A percentile compares a stretch with the other conserved stretches of the same genome.
Conservation (phyloP, 768 basidiomycete species). For the Amanita brunnescens region DNA sequence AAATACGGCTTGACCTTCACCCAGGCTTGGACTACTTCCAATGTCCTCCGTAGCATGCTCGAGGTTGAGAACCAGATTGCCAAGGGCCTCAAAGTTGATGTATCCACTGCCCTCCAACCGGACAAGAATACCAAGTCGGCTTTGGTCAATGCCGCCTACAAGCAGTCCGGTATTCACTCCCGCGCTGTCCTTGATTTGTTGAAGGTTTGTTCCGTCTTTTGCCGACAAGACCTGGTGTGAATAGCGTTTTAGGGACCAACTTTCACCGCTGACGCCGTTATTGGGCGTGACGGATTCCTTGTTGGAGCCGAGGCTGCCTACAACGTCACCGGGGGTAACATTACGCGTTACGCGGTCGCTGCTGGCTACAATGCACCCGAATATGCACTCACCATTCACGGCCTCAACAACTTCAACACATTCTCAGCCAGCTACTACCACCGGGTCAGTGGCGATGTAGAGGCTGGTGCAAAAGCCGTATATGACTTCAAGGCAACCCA, state of each 20-base stretch:
- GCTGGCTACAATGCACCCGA: slow-evolving; percentile 94
- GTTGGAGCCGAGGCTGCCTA: slow-evolving; percentile 94
- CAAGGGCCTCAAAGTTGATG: slow-evolving; percentile 94
- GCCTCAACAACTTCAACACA: slow-evolving; percentile 87
- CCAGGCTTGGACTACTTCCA: slow-evolving; percentile 91
- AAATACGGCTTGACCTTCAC: slow-evolving; percentile 93
- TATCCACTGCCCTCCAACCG: slow-evolving; percentile 74
- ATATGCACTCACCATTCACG: slow-evolving; percentile 91
- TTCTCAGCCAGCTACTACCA: slow-evolving; percentile 99
- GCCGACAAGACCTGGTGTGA: not conserved
- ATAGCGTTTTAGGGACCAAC: slow-evolving; percentile 69
- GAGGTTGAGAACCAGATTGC: slow-evolving; percentile 98
- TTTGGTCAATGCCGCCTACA: slow-evolving; percentile 78
- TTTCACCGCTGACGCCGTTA: slow-evolving; percentile 90
- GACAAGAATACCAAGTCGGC: slow-evolving; percentile 84
- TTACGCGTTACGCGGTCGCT: slow-evolving; percentile 88
- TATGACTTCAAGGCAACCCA: slow-evolving; percentile 91
- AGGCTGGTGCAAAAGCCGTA: slow-evolving; percentile 93
- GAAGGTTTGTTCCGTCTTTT: slow-evolving; percentile 52
- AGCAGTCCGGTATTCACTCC: slow-evolving; percentile 93
- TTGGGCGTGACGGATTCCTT: slow-evolving; percentile 97
- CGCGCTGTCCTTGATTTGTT: slow-evolving; percentile 87
- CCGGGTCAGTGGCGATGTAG: slow-evolving; percentile 83
- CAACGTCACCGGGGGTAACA: slow-evolving; percentile 89
- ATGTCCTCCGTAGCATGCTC: slow-evolving; percentile 82